These are phyloP conservation scores for Artomyces pyxidatus DNA, from an alignment of 768 basidiomycete species.

Conservation along the genomic window DNA sequence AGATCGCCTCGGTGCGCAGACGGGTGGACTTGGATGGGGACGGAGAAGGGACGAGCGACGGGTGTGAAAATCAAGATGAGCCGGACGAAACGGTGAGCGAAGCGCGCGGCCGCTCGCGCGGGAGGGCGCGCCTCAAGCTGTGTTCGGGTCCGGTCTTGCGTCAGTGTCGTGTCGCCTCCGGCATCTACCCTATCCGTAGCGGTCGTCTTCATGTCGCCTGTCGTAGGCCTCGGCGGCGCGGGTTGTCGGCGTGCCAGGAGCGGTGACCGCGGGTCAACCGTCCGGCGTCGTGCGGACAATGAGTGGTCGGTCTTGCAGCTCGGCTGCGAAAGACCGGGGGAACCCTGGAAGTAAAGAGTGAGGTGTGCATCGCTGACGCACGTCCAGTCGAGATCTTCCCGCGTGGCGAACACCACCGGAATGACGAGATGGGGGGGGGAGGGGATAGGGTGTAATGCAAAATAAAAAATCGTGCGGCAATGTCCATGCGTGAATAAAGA, in stretches of 20 bases:
- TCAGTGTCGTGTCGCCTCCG: slow-evolving; percentile 48
- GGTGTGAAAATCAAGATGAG: slow-evolving; percentile 35
- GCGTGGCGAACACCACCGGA: slow-evolving; percentile 8
- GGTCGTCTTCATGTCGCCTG: slow-evolving; percentile 41
- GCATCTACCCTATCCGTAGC: slow-evolving; percentile 44
- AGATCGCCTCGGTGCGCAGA: slow-evolving; percentile 56
- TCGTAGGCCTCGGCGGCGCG: slow-evolving; percentile 9
- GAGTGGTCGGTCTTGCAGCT: slow-evolving; percentile 7
- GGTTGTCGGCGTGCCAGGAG: slow-evolving; percentile 8
- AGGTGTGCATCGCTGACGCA: slow-evolving; percentile 17
- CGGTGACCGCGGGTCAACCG: slow-evolving; percentile 13
- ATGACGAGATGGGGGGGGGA: slow-evolving; percentile 4
- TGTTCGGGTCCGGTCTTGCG: slow-evolving; percentile 58
- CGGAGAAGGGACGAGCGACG: slow-evolving; percentile 19
- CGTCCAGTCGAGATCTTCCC: slow-evolving; percentile 11
- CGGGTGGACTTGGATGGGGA: slow-evolving; percentile 44
- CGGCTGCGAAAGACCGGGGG: slow-evolving; percentile 11
- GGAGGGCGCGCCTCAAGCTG: slow-evolving; percentile 47
- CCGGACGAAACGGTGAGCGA: slow-evolving; percentile 40
- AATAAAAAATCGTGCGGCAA: slow-evolving; percentile 9
- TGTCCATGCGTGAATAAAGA: slow-evolving; percentile 14
- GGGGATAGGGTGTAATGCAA: slow-evolving; percentile 8
- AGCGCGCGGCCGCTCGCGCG: slow-evolving; percentile 41
- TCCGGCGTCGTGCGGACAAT: slow-evolving; percentile 8
- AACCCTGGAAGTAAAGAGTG: slow-evolving; percentile 10